phyloP scores from a whole-genome alignment of 345 rosid genomes.

The Balakata baccata region DNA sequence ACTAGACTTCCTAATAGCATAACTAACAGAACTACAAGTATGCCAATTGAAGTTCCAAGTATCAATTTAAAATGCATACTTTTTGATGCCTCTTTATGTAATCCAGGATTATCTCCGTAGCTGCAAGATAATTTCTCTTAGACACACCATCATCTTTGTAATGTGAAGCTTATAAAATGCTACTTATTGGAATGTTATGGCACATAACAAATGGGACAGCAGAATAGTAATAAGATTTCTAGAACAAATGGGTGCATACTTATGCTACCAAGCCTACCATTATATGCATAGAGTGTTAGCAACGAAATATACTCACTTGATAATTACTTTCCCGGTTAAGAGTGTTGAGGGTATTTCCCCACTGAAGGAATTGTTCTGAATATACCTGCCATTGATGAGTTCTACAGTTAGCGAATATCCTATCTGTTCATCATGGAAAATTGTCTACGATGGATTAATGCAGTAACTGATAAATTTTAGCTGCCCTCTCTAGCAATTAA shows the following conservation, averaged over 20 bases:
- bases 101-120: conserved; percentile 55
- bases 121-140: conserved; percentile 40
- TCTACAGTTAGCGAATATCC: neutral
- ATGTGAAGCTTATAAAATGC: no score
- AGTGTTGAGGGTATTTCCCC: conserved; percentile 66
- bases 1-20: conserved; percentile 52
- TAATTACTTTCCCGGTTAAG: conserved; percentile 49
- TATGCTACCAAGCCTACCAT: no score
- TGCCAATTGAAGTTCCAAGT: conserved; percentile 55
- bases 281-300: neutral
- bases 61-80: conserved; percentile 48
- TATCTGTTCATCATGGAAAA: neutral
- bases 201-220: no score
- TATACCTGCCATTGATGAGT: conserved; percentile 51
- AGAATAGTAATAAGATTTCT: no score
- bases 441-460: neutral
- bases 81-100: conserved; percentile 43
- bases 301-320: conserved; percentile 54
- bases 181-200: no score
- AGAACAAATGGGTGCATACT: no score
- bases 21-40: conserved; percentile 45
- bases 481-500: neutral
- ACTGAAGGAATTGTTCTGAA: conserved; percentile 73
- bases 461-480: neutral
- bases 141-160: no score